Evolutionary conservation across 2,329 filamentous ascomycete genomes (phyloP), one percentile per base, ranked within the genome.

Genomic region (Fusarium scirpi): DNA sequence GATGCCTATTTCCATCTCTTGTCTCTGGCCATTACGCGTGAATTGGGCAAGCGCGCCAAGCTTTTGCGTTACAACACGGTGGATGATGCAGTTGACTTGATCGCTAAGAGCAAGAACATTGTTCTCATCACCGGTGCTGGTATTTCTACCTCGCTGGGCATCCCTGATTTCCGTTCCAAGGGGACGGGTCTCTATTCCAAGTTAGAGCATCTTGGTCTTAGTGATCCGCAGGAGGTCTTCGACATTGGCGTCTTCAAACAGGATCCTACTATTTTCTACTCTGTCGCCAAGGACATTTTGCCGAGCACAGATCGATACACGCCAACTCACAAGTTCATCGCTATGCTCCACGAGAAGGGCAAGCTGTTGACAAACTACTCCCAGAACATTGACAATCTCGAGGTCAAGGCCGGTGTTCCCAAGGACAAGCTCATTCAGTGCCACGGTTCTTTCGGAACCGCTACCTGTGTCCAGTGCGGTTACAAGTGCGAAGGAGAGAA

Each of bases 361-460:
- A 97, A 97, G 80, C 87, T 99, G 9, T 87, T 98, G 64, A 98
- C 94, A 44, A 98, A 98, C 82, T 99, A 98, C 83, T 97, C 96
- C 1, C 96, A 99, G 79, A 99, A 99, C 80, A 98, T 99, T 76
- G 96, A 99, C 84, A 98, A 98, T 74, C 90, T 98, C 54, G 95
- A 99, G 80, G 88, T 90, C 66, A 90, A 92, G 76, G 95, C 95
- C 1, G 96, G 96, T 24, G 93, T 99, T 65, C 82, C 85, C 24
- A 86, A 89, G 2, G 90, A 93, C 34, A 97, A 96, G 77, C 86
- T 98, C 20, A 91, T 99, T 29, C 95, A 99, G 81, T 98, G 96
- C 78, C 96, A 99, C 78, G 96, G 96, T 65, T 97, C 94, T 9
- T 98, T 98, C 82, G 94, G 94, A 45, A 97, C 92, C 1, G 96